Evolutionary conservation across 257 asterid genomes (phyloP), one percentile per base, ranked within the genome.

Genomic region (Nicotiana knightiana): DNA sequence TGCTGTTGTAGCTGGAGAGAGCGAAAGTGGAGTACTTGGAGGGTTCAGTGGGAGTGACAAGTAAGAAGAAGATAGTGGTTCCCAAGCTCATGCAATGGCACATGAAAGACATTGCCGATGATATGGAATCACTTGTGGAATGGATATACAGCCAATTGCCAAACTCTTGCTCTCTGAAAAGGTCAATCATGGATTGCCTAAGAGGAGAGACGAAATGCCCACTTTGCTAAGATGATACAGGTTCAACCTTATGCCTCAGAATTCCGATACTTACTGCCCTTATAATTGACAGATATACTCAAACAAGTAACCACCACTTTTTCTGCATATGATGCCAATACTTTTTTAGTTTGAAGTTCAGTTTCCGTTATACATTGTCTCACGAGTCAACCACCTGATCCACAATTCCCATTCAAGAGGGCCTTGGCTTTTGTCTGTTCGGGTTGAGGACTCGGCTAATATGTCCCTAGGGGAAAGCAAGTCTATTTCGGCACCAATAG

Each of bases 71-170:
- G 88, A 88, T 96, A 82, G 62, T 89, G 83, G 87, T 96, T 79
- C 97, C 99, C 32, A 94, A 93, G 86, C 90, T 93, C 77, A 86
- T 94, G 97, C 90, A 91, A 13, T 87, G 93, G 92, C 93, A 93
- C 90, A 91, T 93, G 97, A 92, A 88, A 81, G 99, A 96, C 83
- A 94, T 96, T 53, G 98, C 97, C 0, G 98, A 96, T 65, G 95
- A 93, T 83, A 90, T 93, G 90, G 97, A 90, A 59, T 94, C 97
- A 9, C 97, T 96, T 61, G 80, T 94, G 0, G 99, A 96, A 84
- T 96, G 99, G 98, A 91, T 96, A 70, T 96, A 96, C 86, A 96
- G 98, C 87, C 99, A 94, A 84, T 87, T 96, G 67, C 93, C 94
- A 1, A 84, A 88, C 35, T 88, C 89, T 10, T 88, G 92, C 86